A percentile compares a stretch with the other conserved stretches of the same genome.
phyloP scores from a whole-genome alignment of 768 basidiomycete genomes.

The Dendrothele bispora region DNA sequence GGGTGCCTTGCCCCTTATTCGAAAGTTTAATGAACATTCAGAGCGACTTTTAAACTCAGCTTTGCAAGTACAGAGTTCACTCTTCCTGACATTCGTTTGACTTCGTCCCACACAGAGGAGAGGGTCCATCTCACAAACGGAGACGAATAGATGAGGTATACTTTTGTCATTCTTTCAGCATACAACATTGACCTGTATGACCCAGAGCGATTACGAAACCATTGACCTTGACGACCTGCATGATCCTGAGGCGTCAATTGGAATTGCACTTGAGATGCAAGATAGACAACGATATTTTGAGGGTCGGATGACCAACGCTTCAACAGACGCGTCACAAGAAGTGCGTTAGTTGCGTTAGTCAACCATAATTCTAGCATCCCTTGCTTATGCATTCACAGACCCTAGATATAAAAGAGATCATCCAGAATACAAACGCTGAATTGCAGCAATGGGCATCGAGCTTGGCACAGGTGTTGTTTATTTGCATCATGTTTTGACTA shows the following conservation, averaged over 20 bases:
- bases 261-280: constrained; percentile 85
- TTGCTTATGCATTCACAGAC: constrained; percentile 26
- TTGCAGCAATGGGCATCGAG: constrained; percentile 57
- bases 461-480: constrained; percentile 50
- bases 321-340: constrained; percentile 26
- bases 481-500: neutral
- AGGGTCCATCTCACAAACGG: constrained; percentile 59
- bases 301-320: constrained; percentile 45
- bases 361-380: neutral
- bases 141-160: constrained; percentile 40
- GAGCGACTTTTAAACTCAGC: constrained; percentile 83
- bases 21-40: constrained; percentile 98
- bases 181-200: neutral
- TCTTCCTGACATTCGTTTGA: constrained; percentile 6
- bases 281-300: constrained; percentile 84
- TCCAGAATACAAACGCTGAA: constrained; percentile 46
- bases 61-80: constrained; percentile 42
- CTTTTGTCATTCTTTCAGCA: neutral
- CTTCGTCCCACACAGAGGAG: constrained; percentile 58
- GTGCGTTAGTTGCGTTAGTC: constrained; percentile 18
- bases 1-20: constrained; percentile 86
- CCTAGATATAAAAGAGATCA: constrained; percentile 46
- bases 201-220: constrained; percentile 34
- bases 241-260: constrained; percentile 60
- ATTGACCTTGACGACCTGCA: constrained; percentile 88